Base-by-base conservation (phyloP, 176 grass and related monocot genomes). In the Pontederia crassipes region DNA sequence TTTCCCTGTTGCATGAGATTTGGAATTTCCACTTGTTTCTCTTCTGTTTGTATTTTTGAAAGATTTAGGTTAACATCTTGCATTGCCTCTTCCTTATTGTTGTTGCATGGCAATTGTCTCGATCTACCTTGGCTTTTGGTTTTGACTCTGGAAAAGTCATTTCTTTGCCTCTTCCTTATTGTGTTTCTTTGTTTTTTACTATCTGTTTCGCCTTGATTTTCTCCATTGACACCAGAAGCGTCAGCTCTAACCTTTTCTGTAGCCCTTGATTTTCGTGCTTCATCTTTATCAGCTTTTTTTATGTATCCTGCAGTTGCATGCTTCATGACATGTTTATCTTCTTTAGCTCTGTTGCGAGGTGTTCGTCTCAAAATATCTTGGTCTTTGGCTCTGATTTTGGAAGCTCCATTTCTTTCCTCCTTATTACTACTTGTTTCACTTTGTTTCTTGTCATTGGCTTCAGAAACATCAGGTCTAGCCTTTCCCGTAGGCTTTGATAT, bases 361-460 rank as follows among this genome's bases (percentile, higher is more conserved):
- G 48, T 57, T 57, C 62, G 58, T 57, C 63, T 73, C 45, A 10
- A 52, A 70, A 20, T 9, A 13, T 78, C 18, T 62, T 27, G 62
- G 52, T 78, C 75, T 76, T 46, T 74, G 47, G 9, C 57, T 75
- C 79, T 76, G 28, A 63, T 75, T 65, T 61, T 51, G 47, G 76
- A 79, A 53, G 59, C 55, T 54, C 58, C 75, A 20, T 18, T 46
- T 82, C 57, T 65, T 66, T 57, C 45, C 61, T 59, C 26, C 46
- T 68, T 53, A 14, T 32, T 59, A 49, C 20, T 45, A 35, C 40
- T 11, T 45, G 32, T 40, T 40, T 40, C 32, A 40, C 53, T 9
- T 53, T 61, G 56, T 35, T 40, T 17, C 12, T 12, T 52, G 16
- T 8, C 14, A 27, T 14, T 61, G 47, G 12, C 47, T 72, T 61